Evolutionary conservation across 257 asterid genomes (phyloP), one percentile per base, ranked within the genome.

Genomic region (Fraxinus cuspidata): DNA sequence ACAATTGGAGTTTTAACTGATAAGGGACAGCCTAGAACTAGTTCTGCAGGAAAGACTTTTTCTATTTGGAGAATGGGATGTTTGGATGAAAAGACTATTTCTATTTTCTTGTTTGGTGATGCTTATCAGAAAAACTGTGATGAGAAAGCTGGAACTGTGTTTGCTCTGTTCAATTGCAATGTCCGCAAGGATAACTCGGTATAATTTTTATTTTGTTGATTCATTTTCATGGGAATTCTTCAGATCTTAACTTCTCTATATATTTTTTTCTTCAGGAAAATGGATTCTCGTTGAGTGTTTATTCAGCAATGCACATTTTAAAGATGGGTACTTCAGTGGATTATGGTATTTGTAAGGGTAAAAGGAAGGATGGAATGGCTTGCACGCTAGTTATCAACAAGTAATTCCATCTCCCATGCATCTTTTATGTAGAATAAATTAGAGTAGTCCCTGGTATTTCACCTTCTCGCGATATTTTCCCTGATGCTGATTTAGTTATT

Each of bases 81-180:
- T 84, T 87, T 93, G 83, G 90, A 88, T 81, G 97, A 89, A 74
- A 83, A 84, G 38, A 67, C 84, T 56, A 25, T 88, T 73, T 88
- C 99, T 72, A 83, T 93, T 74, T 96, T 96, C 85, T 83, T 93
- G 88, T 96, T 96, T 87, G 99, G 97, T 3, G 97, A 96, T 79
- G 97, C 98, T 78, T 93, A 90, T 81, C 80, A 89, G 87, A 93
- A 85, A 80, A 85, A 79, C 77, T 63, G 86, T 74, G 89, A 88
- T 12, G 97, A 87, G 82, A 90, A 87, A 84, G 78, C 86, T 3
- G 99, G 98, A 65, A 81, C 88, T 25, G 77, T 92, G 73, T 93
- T 93, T 34, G 96, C 90, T 0, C 86, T 96, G 77, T 89, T 93
- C 87, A 96, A 91, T 79, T 89, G 92, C 84, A 79, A 80, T 2